Evolutionary conservation across 768 basidiomycete species (phyloP).

Genomic region (Leccinum uliginosum): DNA sequence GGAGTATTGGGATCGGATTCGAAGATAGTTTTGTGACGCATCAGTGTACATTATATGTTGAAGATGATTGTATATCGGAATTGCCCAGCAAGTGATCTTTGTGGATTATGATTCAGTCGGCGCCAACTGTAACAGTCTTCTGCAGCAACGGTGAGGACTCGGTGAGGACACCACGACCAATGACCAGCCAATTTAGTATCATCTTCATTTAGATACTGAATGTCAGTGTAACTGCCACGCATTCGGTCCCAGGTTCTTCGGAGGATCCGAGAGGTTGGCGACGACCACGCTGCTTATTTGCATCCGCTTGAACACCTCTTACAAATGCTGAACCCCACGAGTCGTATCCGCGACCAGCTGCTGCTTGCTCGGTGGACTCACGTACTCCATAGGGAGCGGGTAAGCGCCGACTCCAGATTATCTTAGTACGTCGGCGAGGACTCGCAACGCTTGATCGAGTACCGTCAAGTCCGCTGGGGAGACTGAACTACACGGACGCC

Average conservation of each 20-base stretch:
- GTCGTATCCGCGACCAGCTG: constrained; percentile 42
- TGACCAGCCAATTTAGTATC: not conserved
- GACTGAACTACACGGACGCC: not conserved
- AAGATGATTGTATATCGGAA: not conserved
- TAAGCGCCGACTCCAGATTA: constrained; percentile 65
- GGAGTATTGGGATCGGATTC: not conserved
- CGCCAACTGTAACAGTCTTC: not conserved
- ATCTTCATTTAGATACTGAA: not conserved
- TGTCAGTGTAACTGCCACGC: not conserved
- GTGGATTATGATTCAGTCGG: not conserved
- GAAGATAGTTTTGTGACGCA: not conserved
- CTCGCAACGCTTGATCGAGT: constrained; percentile 47
- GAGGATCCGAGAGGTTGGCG: constrained; percentile 36
- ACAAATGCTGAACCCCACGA: constrained; percentile 40
- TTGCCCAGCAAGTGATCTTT: not conserved
- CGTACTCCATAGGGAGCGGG: constrained; percentile 39
- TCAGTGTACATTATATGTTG: not conserved
- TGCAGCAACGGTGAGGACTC: not conserved
- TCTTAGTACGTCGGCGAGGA: constrained; percentile 46
- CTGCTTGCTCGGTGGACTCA: constrained; percentile 39
- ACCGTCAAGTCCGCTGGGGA: constrained; percentile 42
- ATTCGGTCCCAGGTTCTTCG: constrained; percentile 22
- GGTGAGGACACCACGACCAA: not conserved
- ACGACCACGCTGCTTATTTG: constrained; percentile 57
- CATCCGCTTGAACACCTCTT: constrained; percentile 47